Base-by-base conservation (phyloP, 139 green algal species). In the Coelastrella sp. region DNA sequence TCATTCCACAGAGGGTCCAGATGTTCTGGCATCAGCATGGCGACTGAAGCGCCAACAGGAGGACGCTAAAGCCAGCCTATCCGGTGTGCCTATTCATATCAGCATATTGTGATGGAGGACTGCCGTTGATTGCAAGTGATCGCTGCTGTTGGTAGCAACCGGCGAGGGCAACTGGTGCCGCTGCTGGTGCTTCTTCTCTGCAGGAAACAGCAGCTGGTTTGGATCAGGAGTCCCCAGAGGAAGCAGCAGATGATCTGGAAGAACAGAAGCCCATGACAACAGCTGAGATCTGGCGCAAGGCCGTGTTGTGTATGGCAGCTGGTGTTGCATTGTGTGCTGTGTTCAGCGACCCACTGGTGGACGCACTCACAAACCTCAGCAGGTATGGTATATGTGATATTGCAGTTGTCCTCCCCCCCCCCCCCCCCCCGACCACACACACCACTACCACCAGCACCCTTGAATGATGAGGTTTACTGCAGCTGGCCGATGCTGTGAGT, bases 311-410 rank as follows among this genome's bases (percentile, higher is more conserved):
- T 77, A 88, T 95, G 82, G n/a, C 60, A 4, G 64, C 77, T 4
- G 92, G 92, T 22, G 80, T 91, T 6, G 85, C 76, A 5, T 74
- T 92, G 56, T 95, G 92, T 78, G 92, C 88, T 2, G 81, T 92
- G 10, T 91, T 95, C 86, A 82, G 76, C n/a, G 92, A 95, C 73
- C 92, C 92, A n/a, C 85, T 95, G 86, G 92, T 95, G 74, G 94
- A 95, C 7, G 92, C 94, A 16, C 92, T 97, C 77, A 90, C 74
- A 17, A 71, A 77, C 89, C 95, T 97, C 78, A 59, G 68, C 68
- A 76, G 68, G 68, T 76, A 23, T 47, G 32, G 32, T 47, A 1
- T 47, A 47, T 47, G 32, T 47, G 32, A 47, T 47, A 47, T 47
- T 47, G 32, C 32, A 47, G 32, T 47, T 47, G 1, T 0, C 32